These are phyloP conservation scores for Paraphaeosphaeria minitans DNA, from an alignment of 2,329 filamentous ascomycete genomes.

Conservation along the genomic window DNA sequence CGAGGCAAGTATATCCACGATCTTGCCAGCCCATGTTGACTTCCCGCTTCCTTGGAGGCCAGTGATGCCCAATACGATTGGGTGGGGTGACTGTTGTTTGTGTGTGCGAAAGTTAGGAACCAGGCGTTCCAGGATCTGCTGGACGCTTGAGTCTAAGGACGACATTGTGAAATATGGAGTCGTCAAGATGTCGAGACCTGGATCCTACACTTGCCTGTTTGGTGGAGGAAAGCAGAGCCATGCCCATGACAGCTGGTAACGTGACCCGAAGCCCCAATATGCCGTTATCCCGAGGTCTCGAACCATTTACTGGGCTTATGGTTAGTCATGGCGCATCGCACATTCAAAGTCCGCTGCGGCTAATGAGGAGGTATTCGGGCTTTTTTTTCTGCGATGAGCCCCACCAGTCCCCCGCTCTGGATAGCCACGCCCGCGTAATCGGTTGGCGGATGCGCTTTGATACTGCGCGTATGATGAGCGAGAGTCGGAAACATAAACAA, in stretches of 20 bases:
- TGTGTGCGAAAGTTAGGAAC: constrained; percentile 33
- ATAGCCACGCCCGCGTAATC: not conserved
- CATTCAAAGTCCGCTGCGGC: not conserved
- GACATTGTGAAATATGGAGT: constrained; percentile 25
- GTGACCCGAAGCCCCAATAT: not conserved
- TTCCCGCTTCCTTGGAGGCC: constrained; percentile 93
- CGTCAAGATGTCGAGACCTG: not conserved
- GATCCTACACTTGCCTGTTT: not conserved
- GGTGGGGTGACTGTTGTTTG: constrained; percentile 52
- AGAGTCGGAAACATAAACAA: not conserved
- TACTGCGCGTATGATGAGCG: not conserved
- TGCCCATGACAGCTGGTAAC: not conserved
- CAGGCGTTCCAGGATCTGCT: constrained; percentile 32
- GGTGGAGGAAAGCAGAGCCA: not conserved
- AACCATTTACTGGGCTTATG: not conserved
- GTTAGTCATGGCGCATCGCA: not conserved
- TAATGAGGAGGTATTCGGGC: not conserved
- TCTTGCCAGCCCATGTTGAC: constrained; percentile 72
- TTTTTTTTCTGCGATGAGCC: constrained; percentile 1
- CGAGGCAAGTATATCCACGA: constrained; percentile 33
- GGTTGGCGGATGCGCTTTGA: not conserved
- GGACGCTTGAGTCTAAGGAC: constrained; percentile 35
- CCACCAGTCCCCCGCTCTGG: not conserved
- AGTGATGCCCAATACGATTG: constrained; percentile 87
- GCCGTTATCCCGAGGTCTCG: not conserved